Evolutionary conservation across 768 basidiomycete genomes (phyloP).

Genomic region (Suillus spraguei): DNA sequence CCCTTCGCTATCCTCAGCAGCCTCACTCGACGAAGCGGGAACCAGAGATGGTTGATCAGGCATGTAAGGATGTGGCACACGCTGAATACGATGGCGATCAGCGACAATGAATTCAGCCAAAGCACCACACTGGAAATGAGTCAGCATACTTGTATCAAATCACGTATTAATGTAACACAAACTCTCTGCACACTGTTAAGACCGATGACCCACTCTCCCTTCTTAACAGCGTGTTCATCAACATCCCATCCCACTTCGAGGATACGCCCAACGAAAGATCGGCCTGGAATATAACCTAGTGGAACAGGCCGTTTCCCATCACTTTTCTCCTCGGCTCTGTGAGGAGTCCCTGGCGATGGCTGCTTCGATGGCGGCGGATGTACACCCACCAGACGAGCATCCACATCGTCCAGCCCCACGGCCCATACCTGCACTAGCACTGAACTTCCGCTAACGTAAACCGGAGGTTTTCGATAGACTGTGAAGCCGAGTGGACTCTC

Average conservation of each 20-base stretch:
- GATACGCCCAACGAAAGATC: conserved; percentile 84
- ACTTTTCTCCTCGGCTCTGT: conserved; percentile 26
- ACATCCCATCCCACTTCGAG: conserved; percentile 82
- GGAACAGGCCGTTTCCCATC: conserved; percentile 23
- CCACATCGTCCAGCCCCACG: conserved; percentile 80
- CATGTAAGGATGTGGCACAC: conserved; percentile 64
- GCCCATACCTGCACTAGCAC: conserved; percentile 89
- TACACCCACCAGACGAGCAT: conserved; percentile 65
- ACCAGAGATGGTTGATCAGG: conserved; percentile 29
- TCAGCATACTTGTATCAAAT: conserved; percentile 21
- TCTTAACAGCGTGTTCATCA: conserved; percentile 48
- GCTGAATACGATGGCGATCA: conserved; percentile 76
- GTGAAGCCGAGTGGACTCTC: conserved; percentile 62
- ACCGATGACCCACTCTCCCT: conserved; percentile 89
- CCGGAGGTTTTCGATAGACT: conserved; percentile 71
- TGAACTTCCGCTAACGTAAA: conserved; percentile 64
- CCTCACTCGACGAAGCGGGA: conserved; percentile 15
- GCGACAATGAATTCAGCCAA: conserved; percentile 87
- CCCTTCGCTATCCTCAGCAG: conserved; percentile 13
- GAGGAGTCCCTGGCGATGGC: conserved; percentile 21
- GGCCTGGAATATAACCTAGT: conserved; percentile 82
- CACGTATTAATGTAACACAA: conserved; percentile 24
- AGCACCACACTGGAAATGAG: conserved; percentile 65
- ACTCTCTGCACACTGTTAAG: conserved; percentile 82
- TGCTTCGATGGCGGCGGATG: conserved; percentile 18